These are phyloP conservation scores for Setaria viridis DNA, from an alignment of 202 grass and related monocot genomes.

Conservation along the genomic window DNA sequence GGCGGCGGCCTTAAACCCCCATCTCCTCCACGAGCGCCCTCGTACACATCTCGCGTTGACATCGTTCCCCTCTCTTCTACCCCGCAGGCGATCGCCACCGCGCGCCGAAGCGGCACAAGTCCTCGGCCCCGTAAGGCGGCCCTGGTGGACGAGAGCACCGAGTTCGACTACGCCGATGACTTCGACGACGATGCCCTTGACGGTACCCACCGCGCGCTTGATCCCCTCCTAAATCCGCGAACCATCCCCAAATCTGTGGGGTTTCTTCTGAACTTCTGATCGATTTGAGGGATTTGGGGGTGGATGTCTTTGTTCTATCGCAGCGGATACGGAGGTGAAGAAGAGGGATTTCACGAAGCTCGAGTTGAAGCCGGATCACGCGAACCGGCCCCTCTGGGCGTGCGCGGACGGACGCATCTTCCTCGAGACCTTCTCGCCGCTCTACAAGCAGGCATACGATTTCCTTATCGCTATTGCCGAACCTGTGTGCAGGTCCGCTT, in stretches of 20 bases:
- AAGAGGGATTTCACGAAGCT: slow-evolving; percentile 95
- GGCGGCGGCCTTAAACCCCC: slow-evolving; percentile 23
- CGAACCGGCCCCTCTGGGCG: slow-evolving; percentile 84
- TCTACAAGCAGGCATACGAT: slow-evolving; percentile 98
- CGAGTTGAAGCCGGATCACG: slow-evolving; percentile 84
- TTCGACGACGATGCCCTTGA: slow-evolving; percentile 76
- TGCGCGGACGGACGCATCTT: slow-evolving; percentile 91
- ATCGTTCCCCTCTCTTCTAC: background rate
- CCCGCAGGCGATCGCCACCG: slow-evolving; percentile 70
- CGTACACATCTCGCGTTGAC: background rate
- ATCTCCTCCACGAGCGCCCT: background rate
- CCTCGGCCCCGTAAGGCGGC: slow-evolving; percentile 54
- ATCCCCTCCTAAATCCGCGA: slow-evolving; percentile 9
- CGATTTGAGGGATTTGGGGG: slow-evolving; percentile 20
- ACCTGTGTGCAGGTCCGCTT: slow-evolving; percentile 79
- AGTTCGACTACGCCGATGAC: slow-evolving; percentile 74
- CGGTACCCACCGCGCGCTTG: slow-evolving; percentile 50
- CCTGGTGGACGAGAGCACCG: slow-evolving; percentile 69
- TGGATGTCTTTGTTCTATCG: slow-evolving; percentile 9
- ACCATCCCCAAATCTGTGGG: slow-evolving; percentile 29
- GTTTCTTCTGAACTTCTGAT: slow-evolving; percentile 11
- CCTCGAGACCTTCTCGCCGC: slow-evolving; percentile 90
- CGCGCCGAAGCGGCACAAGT: slow-evolving; percentile 68
- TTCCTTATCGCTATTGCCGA: slow-evolving; percentile 98
- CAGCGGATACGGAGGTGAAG: slow-evolving; percentile 71